A percentile compares a stretch with the other conserved stretches of the same genome.
phyloP scores from a whole-genome alignment of 345 rosid genomes.

The Salix viminalis region DNA sequence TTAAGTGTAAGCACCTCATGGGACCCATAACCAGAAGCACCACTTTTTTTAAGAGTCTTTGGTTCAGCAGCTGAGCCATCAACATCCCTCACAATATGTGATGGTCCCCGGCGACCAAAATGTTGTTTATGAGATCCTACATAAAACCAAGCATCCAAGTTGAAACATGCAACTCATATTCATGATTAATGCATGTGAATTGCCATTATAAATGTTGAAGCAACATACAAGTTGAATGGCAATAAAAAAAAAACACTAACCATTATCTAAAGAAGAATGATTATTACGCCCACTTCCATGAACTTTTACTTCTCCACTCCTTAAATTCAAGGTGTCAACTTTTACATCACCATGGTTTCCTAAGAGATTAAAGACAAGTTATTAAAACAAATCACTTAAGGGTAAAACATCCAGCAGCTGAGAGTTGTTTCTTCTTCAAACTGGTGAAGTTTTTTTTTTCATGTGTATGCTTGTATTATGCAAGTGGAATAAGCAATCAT shows the following conservation, averaged over 20 bases:
- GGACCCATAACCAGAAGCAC: conserved; percentile 43
- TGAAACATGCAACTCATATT: neutral
- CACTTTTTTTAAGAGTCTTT: conserved; percentile 55
- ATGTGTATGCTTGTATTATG: neutral
- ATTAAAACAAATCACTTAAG: neutral
- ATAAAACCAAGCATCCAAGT: conserved; percentile 13
- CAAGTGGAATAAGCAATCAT: neutral
- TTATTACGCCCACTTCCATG: conserved; percentile 28
- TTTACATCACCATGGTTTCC: conserved; percentile 30
- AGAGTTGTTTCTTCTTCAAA: neutral
- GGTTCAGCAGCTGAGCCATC: conserved; percentile 36
- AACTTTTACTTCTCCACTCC: conserved; percentile 28
- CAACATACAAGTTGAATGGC: neutral
- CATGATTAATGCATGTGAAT: neutral
- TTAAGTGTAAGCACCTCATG: conserved; percentile 48
- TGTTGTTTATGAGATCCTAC: conserved; percentile 46
- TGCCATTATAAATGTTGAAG: neutral
- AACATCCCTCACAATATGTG: conserved; percentile 32
- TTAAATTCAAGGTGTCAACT: conserved; percentile 24
- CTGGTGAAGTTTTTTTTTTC: neutral
- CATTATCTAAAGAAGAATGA: conserved; percentile 38
- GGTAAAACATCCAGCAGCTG: neutral
- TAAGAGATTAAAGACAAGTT: conserved; percentile 8
- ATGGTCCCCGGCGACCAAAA: conserved; percentile 36
- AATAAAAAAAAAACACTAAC: conserved; percentile 17